Base-by-base conservation (phyloP, 2,329 filamentous ascomycete species). In the Chalaropsis thielavioides region DNA sequence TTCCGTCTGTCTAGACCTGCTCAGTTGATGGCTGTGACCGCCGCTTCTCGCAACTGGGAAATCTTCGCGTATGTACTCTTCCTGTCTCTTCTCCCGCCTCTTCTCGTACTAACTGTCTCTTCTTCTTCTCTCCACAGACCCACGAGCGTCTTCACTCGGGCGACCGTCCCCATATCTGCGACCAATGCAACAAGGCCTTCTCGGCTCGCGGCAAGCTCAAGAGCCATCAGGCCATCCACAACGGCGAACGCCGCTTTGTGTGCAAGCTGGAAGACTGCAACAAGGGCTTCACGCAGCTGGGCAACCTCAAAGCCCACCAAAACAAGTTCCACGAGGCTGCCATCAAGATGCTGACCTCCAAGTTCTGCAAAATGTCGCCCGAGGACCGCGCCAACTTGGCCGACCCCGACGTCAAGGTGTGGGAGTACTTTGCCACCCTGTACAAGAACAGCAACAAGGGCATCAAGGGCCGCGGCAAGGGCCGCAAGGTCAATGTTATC, bases 381-480 rank as follows among this genome's bases (percentile, higher is more conserved):
- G 79, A 79, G n/a, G 82, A 87, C 44, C 76, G 79, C 4, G 80
- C 85, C 44, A 74, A 76, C 4, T 82, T 86, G 46, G 76, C 79
- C 2, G 80, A 85, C 49, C 75, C 76, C 3, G 90, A 96, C 71
- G 85, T 83, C 68, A 86, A 90, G 67, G 79, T 96, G 62, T 90
- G 88, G 78, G 83, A 88, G 69, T 95, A 96, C 76, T 94, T 97
- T 72, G 82, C 86, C 3, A 81, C 81, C 0, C 80, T 96, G n/a
- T 96, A 96, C 81, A 96, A 95, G 79, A 95, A 97, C 76, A 92
- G 88, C 76, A 97, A 97, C 81, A 96, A 96, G 75, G 94, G 94
- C 1, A 96, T 97, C 79, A 97, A 96, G 76, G 94, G 94, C 11
- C 85, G 94, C 58, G 94, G 94, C 54, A 94, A 92, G 73, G 89